Conservation (phyloP, 1,284 basidiomycete species). For the Apiotrichum domesticum region DNA sequence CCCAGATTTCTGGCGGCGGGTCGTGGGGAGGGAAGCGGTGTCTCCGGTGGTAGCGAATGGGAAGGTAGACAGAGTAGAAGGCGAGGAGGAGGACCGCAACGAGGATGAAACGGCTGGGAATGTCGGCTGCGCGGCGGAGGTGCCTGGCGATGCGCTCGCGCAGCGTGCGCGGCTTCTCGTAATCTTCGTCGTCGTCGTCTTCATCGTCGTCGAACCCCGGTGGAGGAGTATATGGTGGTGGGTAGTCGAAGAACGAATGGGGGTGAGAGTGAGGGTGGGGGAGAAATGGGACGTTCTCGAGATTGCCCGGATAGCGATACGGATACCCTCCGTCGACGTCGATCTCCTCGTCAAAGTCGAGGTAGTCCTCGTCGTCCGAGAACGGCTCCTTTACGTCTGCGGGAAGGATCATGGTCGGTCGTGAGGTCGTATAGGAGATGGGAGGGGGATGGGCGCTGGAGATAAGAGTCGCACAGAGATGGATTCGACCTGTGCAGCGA, state of each 20-base stretch:
- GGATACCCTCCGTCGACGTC: conserved; percentile 1
- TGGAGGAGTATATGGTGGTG: too few species aligned
- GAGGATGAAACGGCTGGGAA: too few species aligned
- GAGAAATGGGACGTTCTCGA: background rate
- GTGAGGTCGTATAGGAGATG: too few species aligned
- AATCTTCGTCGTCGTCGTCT: background rate
- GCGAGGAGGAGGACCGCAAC: background rate
- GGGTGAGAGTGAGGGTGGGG: background rate
- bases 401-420: conserved; percentile 19
- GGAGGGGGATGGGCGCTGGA: too few species aligned
- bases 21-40: too few species aligned
- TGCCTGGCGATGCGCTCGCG: background rate
- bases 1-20: too few species aligned
- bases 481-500: too few species aligned
- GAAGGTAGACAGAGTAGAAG: background rate
- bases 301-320: too few species aligned
- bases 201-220: too few species aligned
- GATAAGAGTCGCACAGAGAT: too few species aligned
- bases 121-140: background rate
- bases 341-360: conserved; percentile 8
- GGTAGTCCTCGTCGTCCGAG: conserved; percentile 14
- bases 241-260: too few species aligned
- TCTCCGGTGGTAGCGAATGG: background rate
- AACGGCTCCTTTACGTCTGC: conserved; percentile 18
- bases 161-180: background rate